Evolutionary conservation across 495 filamentous ascomycete species (phyloP).

Genomic region (Aspergillus cavernicola): DNA sequence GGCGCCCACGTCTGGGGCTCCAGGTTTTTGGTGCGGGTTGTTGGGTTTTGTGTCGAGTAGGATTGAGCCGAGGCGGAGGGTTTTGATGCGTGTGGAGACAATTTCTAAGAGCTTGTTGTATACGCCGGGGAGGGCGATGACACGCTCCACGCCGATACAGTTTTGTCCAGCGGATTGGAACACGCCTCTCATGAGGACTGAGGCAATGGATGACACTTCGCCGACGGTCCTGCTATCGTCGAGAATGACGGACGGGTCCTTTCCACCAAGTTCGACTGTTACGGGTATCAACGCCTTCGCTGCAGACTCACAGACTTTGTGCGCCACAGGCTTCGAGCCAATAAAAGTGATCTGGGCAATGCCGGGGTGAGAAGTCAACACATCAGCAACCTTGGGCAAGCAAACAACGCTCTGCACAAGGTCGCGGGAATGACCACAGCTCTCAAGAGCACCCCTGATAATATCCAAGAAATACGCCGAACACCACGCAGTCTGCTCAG

Average conservation of each 20-base stretch:
- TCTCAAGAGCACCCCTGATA: slow-evolving; percentile 69
- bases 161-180: slow-evolving; percentile 99
- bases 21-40: slow-evolving; percentile 14
- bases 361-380: slow-evolving; percentile 80
- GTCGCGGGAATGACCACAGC: slow-evolving; percentile 78
- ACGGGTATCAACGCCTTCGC: slow-evolving; percentile 81
- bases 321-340: slow-evolving; percentile 80
- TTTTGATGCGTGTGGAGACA: slow-evolving; percentile 66
- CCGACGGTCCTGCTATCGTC: slow-evolving; percentile 59
- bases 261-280: slow-evolving; percentile 87
- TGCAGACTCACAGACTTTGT: slow-evolving; percentile 80
- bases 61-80: slow-evolving; percentile 65
- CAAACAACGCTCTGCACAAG: slow-evolving; percentile 83
- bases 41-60: slow-evolving; percentile 49
- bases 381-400: slow-evolving; percentile 75
- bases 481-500: slow-evolving; percentile 91
- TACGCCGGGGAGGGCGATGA: slow-evolving; percentile 70
- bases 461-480: slow-evolving; percentile 75
- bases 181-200: slow-evolving; percentile 82
- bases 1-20: slow-evolving; percentile 71
- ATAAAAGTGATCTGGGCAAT: slow-evolving; percentile 97
- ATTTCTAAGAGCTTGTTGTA: slow-evolving; percentile 70
- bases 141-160: slow-evolving; percentile 93
- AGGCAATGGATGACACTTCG: slow-evolving; percentile 66
- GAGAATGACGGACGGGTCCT: slow-evolving; percentile 90